Base-by-base conservation (phyloP, 345 rosid genomes). In the Turritis glabra region DNA sequence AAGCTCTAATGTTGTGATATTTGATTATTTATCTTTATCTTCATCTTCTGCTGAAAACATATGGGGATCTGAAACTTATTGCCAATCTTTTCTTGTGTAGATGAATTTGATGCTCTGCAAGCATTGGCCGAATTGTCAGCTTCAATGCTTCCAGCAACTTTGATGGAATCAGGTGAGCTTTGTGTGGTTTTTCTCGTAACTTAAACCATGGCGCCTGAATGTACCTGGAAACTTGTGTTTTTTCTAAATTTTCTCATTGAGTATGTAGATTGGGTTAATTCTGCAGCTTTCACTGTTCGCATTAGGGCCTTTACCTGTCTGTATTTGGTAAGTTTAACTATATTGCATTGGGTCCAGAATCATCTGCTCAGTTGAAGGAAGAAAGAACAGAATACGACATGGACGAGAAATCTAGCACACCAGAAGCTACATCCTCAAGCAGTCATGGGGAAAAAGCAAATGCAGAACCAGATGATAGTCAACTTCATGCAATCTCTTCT, bases 31-130 rank as follows among this genome's bases (percentile, higher is more conserved):
- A 17, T 43, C 56, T 61, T 23, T 64, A 63, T 64, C 53, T 25
- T 71, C 55, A 63, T 54, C 35, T 37, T 60, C 13, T 61, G 21
- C 14, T 23, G 43, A 40, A 41, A 30, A 13, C 53, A 21, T 75
- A 67, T 59, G 46, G 40, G 44, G 46, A 18, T 33, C 43, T 61
- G 44, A 69, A 53, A 56, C 53, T 57, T 48, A 56, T 37, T 23
- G 50, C 43, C 35, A n/a, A 25, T 46, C 12, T 72, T 59, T 73
- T 61, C 69, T 2, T 59, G 73, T 80, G 78, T 70, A 88, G 97
- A 81, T 84, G 93, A 84, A 77, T 81, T 91, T 29, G 86, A 88
- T 82, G 98, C 97, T 54, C 82, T 94, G 50, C 87, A 91, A 73
- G 86, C 92, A 29, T 78, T 90, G 80, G 96, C 94, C 50, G 88